Base-by-base conservation (phyloP, 768 basidiomycete species). In the Tylopilus sp. region DNA sequence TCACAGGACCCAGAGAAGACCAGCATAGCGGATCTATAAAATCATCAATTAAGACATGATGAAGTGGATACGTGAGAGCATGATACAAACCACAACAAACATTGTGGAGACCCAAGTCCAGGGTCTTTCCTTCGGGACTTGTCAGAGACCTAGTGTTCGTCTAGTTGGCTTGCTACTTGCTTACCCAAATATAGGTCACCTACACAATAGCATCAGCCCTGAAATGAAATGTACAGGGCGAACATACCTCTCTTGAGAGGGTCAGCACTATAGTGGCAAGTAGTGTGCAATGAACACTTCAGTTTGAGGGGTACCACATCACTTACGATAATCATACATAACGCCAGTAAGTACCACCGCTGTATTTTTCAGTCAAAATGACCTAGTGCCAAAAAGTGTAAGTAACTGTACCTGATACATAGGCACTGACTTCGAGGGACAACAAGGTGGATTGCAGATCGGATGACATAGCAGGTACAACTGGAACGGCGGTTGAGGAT, bases 151-250 rank as follows among this genome's bases (percentile, higher is more conserved):
- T 18, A 5, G 10, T 21, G 36, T 8, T 18, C 18, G 8, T n/a
- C 9, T 2, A 36, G 11, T 13, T 2, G 39, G n/a, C n/a, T n/a
- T 9, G 11, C 12, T 5, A 4, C 17, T 10, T 25, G 17, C 3
- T 39, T 11, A 56, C 55, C 56, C 56, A 57, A 39, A 57, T 4
- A 23, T 47, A 47, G 10, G 50, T 28, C 33, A 56, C 26, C 55
- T 54, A 8, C 6, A 7, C 4, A 50, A 21, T 5, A 39, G 11
- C 15, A 20, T 39, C 38, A 39, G 38, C 17, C 20, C 20, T 11
- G 6, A 21, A 11, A 39, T 21, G 20, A 18, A 36, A 36, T 21
- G 10, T 39, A 12, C 20, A 10, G n/a, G n/a, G n/a, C 35, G n/a
- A 17, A 36, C 17, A 9, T 12, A 21, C 38, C 38, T 39, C 38